Evolutionary conservation across 2,329 filamentous ascomycete species (phyloP).

Genomic region (Cadophora luteo-olivacea): DNA sequence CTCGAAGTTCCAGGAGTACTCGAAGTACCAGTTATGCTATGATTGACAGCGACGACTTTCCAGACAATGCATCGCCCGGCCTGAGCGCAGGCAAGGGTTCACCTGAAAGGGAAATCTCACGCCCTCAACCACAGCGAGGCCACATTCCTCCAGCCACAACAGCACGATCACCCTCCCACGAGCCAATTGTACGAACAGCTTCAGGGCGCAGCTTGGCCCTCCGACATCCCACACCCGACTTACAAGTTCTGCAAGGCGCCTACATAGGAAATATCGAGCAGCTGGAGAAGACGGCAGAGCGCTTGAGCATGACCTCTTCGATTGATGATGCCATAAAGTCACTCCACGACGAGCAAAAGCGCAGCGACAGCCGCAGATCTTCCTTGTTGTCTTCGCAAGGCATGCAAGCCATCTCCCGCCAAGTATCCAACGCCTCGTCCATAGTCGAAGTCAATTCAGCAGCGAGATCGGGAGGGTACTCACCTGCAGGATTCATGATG

Average conservation of each 20-base stretch:
- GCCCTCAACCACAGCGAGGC: conserved; percentile 16
- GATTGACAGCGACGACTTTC: conserved; percentile 24
- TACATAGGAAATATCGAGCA: conserved; percentile 73
- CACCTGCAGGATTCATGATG: conserved; percentile 70
- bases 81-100: conserved; percentile 17
- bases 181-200: conserved; percentile 38
- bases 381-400: conserved; percentile 61
- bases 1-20: conserved; percentile 20
- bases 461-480: conserved; percentile 73
- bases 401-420: conserved; percentile 45
- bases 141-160: conserved; percentile 21
- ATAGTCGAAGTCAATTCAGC: conserved; percentile 73
- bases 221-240: conserved; percentile 67
- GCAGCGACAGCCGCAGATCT: conserved; percentile 70
- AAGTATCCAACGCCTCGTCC: conserved; percentile 60
- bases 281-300: conserved; percentile 77
- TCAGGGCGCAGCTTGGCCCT: conserved; percentile 45
- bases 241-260: conserved; percentile 65
- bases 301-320: conserved; percentile 74
- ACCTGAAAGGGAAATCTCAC: conserved; percentile 13
- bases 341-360: conserved; percentile 74
- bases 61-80: conserved; percentile 13
- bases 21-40: conserved; percentile 22
- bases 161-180: conserved; percentile 22
- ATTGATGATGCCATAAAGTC: conserved; percentile 80